These are phyloP conservation scores for Mucor ambiguus DNA, from an alignment of 371 early-diverging fungal species.

Conservation along the genomic window DNA sequence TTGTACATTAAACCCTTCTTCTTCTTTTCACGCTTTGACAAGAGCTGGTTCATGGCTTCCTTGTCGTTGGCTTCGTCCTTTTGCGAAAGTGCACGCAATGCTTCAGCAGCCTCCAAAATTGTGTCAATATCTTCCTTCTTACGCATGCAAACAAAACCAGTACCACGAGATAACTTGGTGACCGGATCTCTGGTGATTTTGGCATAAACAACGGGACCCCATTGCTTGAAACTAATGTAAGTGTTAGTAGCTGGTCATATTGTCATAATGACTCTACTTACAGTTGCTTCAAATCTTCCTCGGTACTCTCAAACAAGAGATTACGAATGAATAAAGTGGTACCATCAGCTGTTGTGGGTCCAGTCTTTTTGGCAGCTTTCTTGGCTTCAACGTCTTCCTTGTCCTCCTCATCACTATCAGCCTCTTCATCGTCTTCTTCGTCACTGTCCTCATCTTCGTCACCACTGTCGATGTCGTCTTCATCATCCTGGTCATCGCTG, in stretches of 20 bases:
- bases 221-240: slow-evolving; percentile 50
- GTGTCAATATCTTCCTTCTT: slow-evolving; percentile 72
- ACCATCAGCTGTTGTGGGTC: slow-evolving; percentile 58
- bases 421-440: slow-evolving; percentile 37
- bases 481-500: slow-evolving; percentile 15
- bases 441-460: slow-evolving; percentile 43
- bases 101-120: slow-evolving; percentile 70
- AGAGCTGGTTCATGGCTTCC: slow-evolving; percentile 32
- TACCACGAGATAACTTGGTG: slow-evolving; percentile 86
- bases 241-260: background rate
- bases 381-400: slow-evolving; percentile 33
- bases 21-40: slow-evolving; percentile 54
- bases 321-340: slow-evolving; percentile 93
- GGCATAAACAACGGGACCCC: slow-evolving; percentile 84
- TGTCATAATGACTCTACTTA: slow-evolving; percentile 35
- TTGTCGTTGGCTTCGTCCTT: slow-evolving; percentile 45
- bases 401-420: slow-evolving; percentile 47
- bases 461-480: slow-evolving; percentile 29
- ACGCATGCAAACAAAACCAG: slow-evolving; percentile 90
- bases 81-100: slow-evolving; percentile 46
- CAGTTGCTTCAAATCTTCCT: slow-evolving; percentile 77
- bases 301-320: slow-evolving; percentile 85
- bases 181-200: slow-evolving; percentile 80
- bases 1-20: slow-evolving; percentile 60
- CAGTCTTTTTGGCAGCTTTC: slow-evolving; percentile 24